Evolutionary conservation across 139 green algal species (phyloP).

Genomic region (Micromonas commoda): DNA sequence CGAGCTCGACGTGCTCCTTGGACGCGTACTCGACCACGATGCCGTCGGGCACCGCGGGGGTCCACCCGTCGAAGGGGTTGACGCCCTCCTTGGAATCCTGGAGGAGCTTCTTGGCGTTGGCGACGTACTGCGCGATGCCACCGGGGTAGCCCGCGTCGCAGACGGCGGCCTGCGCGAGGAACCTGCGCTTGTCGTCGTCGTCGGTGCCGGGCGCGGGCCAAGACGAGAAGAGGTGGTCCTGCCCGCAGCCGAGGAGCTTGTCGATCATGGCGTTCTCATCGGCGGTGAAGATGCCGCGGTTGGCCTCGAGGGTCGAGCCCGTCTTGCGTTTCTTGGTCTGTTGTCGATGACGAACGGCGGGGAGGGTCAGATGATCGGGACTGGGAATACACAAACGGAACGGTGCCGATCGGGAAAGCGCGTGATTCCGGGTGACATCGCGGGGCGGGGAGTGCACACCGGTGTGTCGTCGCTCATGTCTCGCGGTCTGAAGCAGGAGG

Average conservation of each 20-base stretch:
- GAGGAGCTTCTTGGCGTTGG: conserved; percentile 78
- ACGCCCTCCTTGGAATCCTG: conserved; percentile 66
- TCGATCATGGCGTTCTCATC: conserved; percentile 1
- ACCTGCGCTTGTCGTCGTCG: conserved; percentile 32
- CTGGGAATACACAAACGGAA: too few species aligned
- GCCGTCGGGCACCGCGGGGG: conserved; percentile 75
- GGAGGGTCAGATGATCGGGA: too few species aligned
- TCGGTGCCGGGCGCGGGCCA: conserved; percentile 58
- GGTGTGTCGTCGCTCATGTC: too few species aligned
- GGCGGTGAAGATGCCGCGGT: background rate
- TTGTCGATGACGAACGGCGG: too few species aligned
- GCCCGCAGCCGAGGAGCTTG: conserved; percentile 33
- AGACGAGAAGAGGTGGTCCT: conserved; percentile 66
- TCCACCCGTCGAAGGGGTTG: conserved; percentile 91
- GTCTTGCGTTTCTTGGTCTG: too few species aligned
- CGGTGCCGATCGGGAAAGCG: too few species aligned
- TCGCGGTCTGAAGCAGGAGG: too few species aligned
- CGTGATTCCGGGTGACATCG: too few species aligned
- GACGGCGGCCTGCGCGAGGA: conserved; percentile 53
- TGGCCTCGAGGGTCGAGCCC: background rate
- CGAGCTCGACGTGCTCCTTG: conserved; percentile 52
- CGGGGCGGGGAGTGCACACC: too few species aligned
- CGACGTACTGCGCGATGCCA: conserved; percentile 74
- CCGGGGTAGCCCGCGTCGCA: conserved; percentile 75
- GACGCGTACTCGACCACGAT: conserved; percentile 71